phyloP scores from a whole-genome alignment of 192 early-diverging fungal species.

The Spizellomyces sp. region DNA sequence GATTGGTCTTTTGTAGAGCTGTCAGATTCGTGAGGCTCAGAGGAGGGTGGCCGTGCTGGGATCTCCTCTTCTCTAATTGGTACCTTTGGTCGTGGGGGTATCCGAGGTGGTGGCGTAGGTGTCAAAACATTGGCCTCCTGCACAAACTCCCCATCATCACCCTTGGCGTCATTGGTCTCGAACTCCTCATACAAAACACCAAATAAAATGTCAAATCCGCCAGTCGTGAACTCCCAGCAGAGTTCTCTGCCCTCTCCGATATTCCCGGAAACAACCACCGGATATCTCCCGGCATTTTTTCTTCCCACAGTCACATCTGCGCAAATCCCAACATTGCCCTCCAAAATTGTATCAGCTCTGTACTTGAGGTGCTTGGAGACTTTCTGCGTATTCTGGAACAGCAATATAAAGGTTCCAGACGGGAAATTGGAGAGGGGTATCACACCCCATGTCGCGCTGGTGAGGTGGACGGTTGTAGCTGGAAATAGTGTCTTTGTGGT shows the following conservation, averaged over 20 bases:
- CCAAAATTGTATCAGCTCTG: constrained; percentile 15
- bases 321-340: background rate
- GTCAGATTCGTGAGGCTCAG: too few species aligned
- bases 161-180: background rate
- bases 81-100: too few species aligned
- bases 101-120: too few species aligned
- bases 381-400: background rate
- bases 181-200: constrained; percentile 22
- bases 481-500: constrained; percentile 1
- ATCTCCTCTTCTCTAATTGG: too few species aligned
- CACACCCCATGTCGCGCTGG: background rate
- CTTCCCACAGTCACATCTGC: constrained; percentile 38
- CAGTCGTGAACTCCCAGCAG: constrained; percentile 42
- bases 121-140: too few species aligned
- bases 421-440: background rate
- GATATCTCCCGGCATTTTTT: constrained; percentile 34
- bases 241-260: constrained; percentile 17
- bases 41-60: too few species aligned
- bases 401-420: background rate
- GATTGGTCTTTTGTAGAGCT: too few species aligned
- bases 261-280: constrained; percentile 27
- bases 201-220: constrained; percentile 44
- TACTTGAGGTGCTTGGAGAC: background rate
- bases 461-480: background rate
- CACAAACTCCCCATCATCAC: background rate